These are phyloP conservation scores for Penicillium sp. DNA, from an alignment of 2,329 filamentous ascomycete species.

Conservation along the genomic window DNA sequence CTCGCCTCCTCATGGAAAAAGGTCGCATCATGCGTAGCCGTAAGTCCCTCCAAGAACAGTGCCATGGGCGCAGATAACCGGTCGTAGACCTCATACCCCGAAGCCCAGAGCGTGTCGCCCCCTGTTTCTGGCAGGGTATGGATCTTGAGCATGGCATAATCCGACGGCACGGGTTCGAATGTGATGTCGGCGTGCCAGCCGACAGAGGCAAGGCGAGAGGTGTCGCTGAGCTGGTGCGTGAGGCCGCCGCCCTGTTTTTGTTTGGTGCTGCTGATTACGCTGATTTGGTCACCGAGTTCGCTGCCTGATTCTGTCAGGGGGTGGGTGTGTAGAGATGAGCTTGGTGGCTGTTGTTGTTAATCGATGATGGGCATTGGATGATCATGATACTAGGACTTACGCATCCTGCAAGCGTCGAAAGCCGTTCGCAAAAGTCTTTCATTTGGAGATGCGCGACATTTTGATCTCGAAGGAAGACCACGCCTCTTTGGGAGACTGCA, in stretches of 20 bases:
- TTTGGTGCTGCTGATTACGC: slow-evolving; percentile 55
- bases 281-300: slow-evolving; percentile 54
- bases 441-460: slow-evolving; percentile 44
- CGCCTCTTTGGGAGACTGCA: slow-evolving; percentile 47
- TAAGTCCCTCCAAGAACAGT: slow-evolving; percentile 47
- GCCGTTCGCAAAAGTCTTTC: slow-evolving; percentile 44
- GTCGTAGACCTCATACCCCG: slow-evolving; percentile 54
- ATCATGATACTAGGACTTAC: slow-evolving; percentile 18
- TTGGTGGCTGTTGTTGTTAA: slow-evolving; percentile 33
- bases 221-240: slow-evolving; percentile 12
- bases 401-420: slow-evolving; percentile 44
- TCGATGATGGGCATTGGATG: background rate
- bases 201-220: slow-evolving; percentile 6
- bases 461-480: slow-evolving; percentile 50
- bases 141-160: slow-evolving; percentile 53
- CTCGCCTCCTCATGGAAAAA: slow-evolving; percentile 1
- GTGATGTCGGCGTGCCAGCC: slow-evolving; percentile 44
- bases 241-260: slow-evolving; percentile 51
- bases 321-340: slow-evolving; percentile 53
- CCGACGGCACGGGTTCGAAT: slow-evolving; percentile 52
- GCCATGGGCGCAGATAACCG: slow-evolving; percentile 49
- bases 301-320: slow-evolving; percentile 52
- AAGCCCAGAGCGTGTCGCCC: slow-evolving; percentile 51
- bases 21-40: slow-evolving; percentile 39
- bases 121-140: slow-evolving; percentile 39